Percentiles rank a stretch among this genome's conserved stretches.
phyloP scores from a whole-genome alignment of 1,284 basidiomycete genomes.

The Ceratobasidium sp. region DNA sequence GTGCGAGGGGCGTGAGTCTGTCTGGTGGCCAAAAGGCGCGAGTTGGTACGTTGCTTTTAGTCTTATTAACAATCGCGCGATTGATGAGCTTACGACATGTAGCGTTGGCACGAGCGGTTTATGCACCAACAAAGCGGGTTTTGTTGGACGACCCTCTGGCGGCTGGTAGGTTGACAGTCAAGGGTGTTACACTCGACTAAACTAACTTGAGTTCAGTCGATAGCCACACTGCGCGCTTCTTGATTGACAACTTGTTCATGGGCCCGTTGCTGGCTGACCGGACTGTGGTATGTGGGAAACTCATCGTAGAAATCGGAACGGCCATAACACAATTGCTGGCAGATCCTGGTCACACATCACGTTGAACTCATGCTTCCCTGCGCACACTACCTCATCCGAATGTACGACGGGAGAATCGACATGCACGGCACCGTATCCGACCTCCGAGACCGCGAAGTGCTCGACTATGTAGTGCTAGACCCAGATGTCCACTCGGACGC shows the following conservation, averaged over 20 bases:
- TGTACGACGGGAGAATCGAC: constrained; percentile 78
- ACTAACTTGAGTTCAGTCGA: constrained; percentile 55
- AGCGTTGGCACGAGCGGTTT: constrained; percentile 75
- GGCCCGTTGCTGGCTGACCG: constrained; percentile 73
- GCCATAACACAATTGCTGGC: constrained; percentile 32
- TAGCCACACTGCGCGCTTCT: constrained; percentile 75
- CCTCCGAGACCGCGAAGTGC: constrained; percentile 65
- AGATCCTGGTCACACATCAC: constrained; percentile 79
- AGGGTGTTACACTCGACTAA: background rate
- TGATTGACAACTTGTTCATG: constrained; percentile 71
- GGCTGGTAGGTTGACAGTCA: constrained; percentile 48
- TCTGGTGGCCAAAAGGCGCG: constrained; percentile 71
- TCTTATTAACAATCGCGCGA: background rate
- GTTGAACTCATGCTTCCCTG: constrained; percentile 77
- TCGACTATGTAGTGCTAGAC: constrained; percentile 62
- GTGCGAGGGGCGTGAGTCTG: constrained; percentile 67
- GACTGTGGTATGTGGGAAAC: constrained; percentile 65
- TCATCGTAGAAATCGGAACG: background rate
- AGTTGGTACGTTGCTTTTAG: constrained; percentile 35
- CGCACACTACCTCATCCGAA: constrained; percentile 73
- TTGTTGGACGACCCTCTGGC: constrained; percentile 75
- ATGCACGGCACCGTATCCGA: constrained; percentile 72
- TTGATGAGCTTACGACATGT: background rate
- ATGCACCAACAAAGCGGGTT: constrained; percentile 71
- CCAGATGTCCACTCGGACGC: constrained; percentile 50